Conservation (phyloP, 2,329 filamentous ascomycete genomes). For the Verticillium albo-atrum region DNA sequence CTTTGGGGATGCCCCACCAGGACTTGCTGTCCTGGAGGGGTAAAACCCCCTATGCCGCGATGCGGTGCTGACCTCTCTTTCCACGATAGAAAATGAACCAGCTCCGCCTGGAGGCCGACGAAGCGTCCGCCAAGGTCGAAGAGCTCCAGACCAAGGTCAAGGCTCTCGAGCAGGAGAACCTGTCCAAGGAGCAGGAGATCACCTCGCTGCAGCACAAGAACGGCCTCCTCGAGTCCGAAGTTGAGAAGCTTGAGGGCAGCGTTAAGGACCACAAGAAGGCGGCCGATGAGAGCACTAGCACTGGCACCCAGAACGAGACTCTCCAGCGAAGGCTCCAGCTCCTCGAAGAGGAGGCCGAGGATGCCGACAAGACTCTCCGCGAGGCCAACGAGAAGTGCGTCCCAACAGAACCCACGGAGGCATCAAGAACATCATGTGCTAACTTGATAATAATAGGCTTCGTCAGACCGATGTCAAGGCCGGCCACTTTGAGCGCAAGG, state of each 20-base stretch:
- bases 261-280: constrained; percentile 86
- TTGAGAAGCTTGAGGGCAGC: constrained; percentile 83
- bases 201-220: constrained; percentile 96
- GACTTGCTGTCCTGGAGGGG: constrained; percentile 14
- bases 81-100: constrained; percentile 78
- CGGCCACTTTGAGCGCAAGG: constrained; percentile 98
- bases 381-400: constrained; percentile 98
- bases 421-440: background rate
- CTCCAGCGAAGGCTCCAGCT: constrained; percentile 90
- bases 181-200: constrained; percentile 97
- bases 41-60: constrained; percentile 9
- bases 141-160: constrained; percentile 88
- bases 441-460: constrained; percentile 55
- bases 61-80: constrained; percentile 9
- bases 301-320: constrained; percentile 83
- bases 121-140: constrained; percentile 74
- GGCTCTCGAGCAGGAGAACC: constrained; percentile 86
- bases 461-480: constrained; percentile 99
- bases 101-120: constrained; percentile 91
- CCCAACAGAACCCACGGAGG: background rate
- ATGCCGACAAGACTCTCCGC: constrained; percentile 91
- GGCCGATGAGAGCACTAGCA: constrained; percentile 78
- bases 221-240: constrained; percentile 79
- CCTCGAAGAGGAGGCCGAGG: constrained; percentile 96
- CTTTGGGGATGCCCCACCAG: constrained; percentile 24